Evolutionary conservation across 164 flowering plant species (phyloP).

Genomic region (Dillenia suffruticosa): DNA sequence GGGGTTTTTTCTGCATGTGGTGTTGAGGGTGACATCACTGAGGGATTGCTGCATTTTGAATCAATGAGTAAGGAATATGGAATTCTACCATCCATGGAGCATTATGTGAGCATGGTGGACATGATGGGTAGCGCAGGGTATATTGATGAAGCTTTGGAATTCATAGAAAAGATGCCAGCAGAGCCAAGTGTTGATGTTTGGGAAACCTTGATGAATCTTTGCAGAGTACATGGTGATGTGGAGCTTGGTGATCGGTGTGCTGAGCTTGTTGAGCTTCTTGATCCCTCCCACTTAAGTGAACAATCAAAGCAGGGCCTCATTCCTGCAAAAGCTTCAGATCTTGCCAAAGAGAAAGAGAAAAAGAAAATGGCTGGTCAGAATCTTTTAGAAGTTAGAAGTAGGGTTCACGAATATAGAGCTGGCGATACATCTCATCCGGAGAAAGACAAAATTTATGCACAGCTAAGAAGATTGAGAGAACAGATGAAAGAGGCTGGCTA

Average conservation of each 20-base stretch:
- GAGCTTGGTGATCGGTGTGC: constrained; percentile 71
- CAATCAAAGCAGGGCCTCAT: constrained; percentile 54
- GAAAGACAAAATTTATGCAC: constrained; percentile 38
- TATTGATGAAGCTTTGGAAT: constrained; percentile 68
- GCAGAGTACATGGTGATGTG: constrained; percentile 53
- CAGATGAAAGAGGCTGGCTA: constrained; percentile 72
- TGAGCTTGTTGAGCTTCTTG: constrained; percentile 44
- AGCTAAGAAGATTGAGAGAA: constrained; percentile 35
- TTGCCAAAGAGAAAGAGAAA: constrained; percentile 42
- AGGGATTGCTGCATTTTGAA: constrained; percentile 73
- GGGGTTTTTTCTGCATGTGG: constrained; percentile 66
- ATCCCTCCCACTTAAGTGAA: constrained; percentile 48
- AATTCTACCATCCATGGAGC: constrained; percentile 60
- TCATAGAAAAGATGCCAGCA: constrained; percentile 59
- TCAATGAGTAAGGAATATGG: constrained; percentile 56
- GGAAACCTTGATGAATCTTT: constrained; percentile 63
- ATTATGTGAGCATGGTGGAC: constrained; percentile 58
- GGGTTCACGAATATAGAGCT: constrained; percentile 54
- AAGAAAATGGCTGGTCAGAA: constrained; percentile 28
- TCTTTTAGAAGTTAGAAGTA: constrained; percentile 30
- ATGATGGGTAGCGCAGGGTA: constrained; percentile 66
- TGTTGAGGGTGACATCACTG: constrained; percentile 45
- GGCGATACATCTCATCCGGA: constrained; percentile 73
- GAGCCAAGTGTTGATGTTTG: constrained; percentile 61
- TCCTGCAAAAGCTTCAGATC: constrained; percentile 40